phyloP scores from a whole-genome alignment of 345 rosid species.

The Leavenworthia alabamica region DNA sequence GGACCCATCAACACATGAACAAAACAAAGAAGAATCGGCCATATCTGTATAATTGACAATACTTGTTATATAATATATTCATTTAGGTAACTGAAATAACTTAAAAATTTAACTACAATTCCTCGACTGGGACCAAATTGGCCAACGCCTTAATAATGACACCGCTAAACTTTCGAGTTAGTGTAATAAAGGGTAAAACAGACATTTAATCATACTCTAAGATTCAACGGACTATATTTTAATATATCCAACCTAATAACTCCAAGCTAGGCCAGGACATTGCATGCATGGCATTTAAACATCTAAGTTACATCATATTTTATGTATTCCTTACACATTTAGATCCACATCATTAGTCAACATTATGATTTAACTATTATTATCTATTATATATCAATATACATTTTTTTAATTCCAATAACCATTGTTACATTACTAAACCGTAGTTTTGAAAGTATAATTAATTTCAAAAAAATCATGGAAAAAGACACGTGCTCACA shows the following conservation, averaged over 20 bases:
- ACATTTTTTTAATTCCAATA: not conserved
- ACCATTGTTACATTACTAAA: not conserved
- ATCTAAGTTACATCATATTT: not conserved
- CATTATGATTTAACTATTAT: not conserved
- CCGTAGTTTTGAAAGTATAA: no score
- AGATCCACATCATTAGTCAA: not conserved
- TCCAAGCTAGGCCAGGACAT: constrained; percentile 15
- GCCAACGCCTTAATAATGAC: no score
- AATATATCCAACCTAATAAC: constrained; percentile 13
- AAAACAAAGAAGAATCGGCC: no score
- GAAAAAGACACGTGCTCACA: constrained; percentile 13
- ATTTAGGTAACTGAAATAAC: no score
- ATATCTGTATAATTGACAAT: no score
- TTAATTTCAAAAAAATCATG: no score
- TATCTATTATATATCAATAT: not conserved
- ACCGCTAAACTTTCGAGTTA: no score
- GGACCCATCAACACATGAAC: no score
- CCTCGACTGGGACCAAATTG: not conserved
- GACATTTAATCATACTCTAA: not conserved
- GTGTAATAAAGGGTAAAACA: not conserved
- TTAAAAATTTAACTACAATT: no score
- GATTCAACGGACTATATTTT: constrained; percentile 12
- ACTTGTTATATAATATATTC: no score
- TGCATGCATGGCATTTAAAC: constrained; percentile 11
- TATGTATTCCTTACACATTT: not conserved